Evolutionary conservation across 2,329 filamentous ascomycete species (phyloP).

Genomic region (Paecilomyces variotii): DNA sequence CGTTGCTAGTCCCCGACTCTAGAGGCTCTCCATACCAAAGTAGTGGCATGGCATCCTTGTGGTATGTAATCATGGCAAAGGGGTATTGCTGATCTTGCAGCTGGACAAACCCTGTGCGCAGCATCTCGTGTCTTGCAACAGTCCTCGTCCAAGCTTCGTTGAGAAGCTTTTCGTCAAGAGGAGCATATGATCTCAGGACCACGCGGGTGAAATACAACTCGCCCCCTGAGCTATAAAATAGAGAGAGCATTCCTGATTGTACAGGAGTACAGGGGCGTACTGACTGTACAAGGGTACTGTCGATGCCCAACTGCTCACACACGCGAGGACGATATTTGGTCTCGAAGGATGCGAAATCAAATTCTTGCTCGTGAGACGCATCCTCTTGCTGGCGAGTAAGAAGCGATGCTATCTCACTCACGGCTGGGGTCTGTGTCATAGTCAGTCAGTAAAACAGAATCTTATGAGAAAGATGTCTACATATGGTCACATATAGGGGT

Average conservation of each 20-base stretch:
- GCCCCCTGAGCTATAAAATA: slow-evolving; percentile 61
- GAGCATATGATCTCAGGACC: slow-evolving; percentile 40
- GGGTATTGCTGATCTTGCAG: slow-evolving; percentile 52
- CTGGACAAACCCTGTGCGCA: slow-evolving; percentile 65
- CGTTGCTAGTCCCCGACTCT: neutral
- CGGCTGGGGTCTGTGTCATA: slow-evolving; percentile 24
- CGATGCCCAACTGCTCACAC: slow-evolving; percentile 21
- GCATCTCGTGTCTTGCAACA: slow-evolving; percentile 55
- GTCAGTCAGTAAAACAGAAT: slow-evolving; percentile 7
- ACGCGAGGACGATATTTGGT: slow-evolving; percentile 29
- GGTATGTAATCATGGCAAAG: slow-evolving; percentile 68
- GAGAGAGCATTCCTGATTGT: slow-evolving; percentile 71
- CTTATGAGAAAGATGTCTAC: neutral
- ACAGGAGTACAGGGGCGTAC: slow-evolving; percentile 71
- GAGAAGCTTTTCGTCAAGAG: slow-evolving; percentile 36
- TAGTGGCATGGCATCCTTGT: slow-evolving; percentile 20
- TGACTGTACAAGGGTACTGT: slow-evolving; percentile 40
- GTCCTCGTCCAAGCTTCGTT: slow-evolving; percentile 53
- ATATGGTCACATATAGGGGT: neutral
- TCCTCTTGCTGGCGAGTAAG: slow-evolving; percentile 35
- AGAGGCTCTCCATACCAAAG: slow-evolving; percentile 32
- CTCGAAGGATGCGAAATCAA: slow-evolving; percentile 48
- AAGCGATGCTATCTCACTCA: slow-evolving; percentile 24
- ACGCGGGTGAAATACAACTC: slow-evolving; percentile 69
- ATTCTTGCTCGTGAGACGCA: slow-evolving; percentile 10